phyloP scores from a whole-genome alignment of 2,329 filamentous ascomycete species.

The Neonectria neomacrospora region DNA sequence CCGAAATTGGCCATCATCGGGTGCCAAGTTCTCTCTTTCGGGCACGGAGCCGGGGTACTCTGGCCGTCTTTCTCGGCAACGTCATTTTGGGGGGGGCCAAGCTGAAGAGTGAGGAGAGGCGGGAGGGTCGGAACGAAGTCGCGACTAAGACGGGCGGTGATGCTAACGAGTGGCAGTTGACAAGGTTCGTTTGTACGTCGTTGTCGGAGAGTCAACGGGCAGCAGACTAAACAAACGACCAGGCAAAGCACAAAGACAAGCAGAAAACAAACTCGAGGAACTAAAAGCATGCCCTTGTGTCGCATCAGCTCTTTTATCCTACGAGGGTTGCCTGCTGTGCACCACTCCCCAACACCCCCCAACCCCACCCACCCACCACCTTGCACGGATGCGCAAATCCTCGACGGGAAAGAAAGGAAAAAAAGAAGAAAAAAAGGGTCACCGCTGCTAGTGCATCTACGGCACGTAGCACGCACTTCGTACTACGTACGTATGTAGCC shows the following conservation, averaged over 20 bases:
- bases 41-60: background rate
- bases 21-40: background rate
- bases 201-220: background rate
- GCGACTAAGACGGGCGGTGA: background rate
- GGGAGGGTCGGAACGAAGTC: background rate
- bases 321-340: background rate
- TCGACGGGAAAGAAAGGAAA: background rate
- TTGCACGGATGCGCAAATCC: background rate
- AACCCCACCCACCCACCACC: background rate
- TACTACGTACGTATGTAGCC: background rate
- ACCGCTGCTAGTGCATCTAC: background rate
- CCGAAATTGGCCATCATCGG: no score
- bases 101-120: background rate
- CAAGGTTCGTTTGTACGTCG: background rate
- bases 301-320: background rate
- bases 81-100: conserved; percentile 3
- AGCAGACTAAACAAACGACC: background rate
- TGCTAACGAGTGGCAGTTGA: background rate
- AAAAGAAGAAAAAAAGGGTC: background rate
- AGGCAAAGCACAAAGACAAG: background rate
- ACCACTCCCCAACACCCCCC: no score
- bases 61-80: background rate
- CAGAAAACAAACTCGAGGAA: conserved; percentile 1
- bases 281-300: background rate
- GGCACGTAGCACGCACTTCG: background rate